Conservation (phyloP, 352 stramenopile genomes). For the Globisporangium uncinulatum region DNA sequence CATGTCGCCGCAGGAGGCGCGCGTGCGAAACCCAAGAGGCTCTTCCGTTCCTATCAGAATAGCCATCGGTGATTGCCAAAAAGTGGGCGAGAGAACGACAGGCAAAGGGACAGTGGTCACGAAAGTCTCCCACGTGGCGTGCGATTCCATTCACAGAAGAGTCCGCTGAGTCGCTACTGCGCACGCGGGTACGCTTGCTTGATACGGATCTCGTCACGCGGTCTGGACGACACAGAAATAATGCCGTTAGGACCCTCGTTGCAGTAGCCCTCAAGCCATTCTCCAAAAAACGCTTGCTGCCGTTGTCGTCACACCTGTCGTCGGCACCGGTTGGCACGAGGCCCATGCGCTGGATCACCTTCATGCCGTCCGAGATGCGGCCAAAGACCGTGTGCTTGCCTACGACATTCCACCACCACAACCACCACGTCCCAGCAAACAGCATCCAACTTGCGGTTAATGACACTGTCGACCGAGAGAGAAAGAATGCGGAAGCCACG, state of each 20-base stretch:
- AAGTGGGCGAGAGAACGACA: too few species aligned
- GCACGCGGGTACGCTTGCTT: constrained; percentile 57
- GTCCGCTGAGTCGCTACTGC: constrained; percentile 22
- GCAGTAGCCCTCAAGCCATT: not conserved
- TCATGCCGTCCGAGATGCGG: constrained; percentile 90
- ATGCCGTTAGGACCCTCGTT: too few species aligned
- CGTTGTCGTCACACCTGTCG: too few species aligned
- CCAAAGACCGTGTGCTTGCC: constrained; percentile 94
- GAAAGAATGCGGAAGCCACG: not conserved
- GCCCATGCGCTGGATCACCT: constrained; percentile 89
- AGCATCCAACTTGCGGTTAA: not conserved
- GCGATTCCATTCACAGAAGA: not conserved
- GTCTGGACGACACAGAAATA: constrained; percentile 25
- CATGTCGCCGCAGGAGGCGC: too few species aligned
- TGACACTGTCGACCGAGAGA: not conserved
- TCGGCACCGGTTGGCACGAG: constrained; percentile 84
- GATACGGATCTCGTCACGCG: constrained; percentile 74
- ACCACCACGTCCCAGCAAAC: not conserved
- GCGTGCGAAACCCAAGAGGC: too few species aligned
- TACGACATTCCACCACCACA: constrained; percentile 2
- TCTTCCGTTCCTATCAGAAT: too few species aligned
- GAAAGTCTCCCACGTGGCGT: too few species aligned
- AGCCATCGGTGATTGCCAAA: too few species aligned
- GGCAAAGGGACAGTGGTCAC: too few species aligned
- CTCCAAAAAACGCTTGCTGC: not conserved